Base-by-base conservation (phyloP, 164 flowering plant genomes). In the Amborella trichopoda region DNA sequence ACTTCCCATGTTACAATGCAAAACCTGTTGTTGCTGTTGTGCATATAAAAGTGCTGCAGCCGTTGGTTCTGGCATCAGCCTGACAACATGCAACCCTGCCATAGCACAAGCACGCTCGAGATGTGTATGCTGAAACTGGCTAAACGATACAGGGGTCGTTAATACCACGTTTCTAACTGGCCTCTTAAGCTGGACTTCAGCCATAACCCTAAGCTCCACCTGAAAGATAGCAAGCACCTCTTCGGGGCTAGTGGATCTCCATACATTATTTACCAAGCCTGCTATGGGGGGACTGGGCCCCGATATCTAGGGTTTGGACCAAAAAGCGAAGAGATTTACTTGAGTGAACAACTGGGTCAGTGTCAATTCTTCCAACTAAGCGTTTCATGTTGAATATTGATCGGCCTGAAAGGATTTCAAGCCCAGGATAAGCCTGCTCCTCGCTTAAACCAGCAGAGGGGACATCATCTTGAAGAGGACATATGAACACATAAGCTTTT, bases 31-130 rank as follows among this genome's bases (percentile, higher is more conserved):
- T 17, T 50, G 53, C 65, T 83, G 93, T 57, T 89, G 91, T 5
- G 91, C 84, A 57, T 86, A 86, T 18, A 90, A 50, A 49, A 90
- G 67, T 13, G 94, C 95, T 6, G 81, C 88, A 22, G 97, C 86
- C 6, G 95, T 83, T 37, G 97, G 95, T 57, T 90, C 97, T 11
- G 95, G 94, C 91, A 90, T 83, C 58, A 85, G 53, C 59, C 95
- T 71, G 10, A 85, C 75, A 23, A 79, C 89, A 49, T 72, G 88
- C 38, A 90, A 73, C 8, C 97, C 91, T 18, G 95, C 95, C 89
- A 81, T 83, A n/a, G 98, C 94, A 67, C 98, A 90, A 3, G 93
- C 91, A 27, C 98, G 68, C 56, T 83, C 94, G 16, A 90, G 63
- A 37, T 95, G 70, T 0, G 83, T 76, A 28, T 76, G 65, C 42